These are phyloP conservation scores for Monocercomonoides exilis DNA, from an alignment of 78 protist genomes.

Conservation along the genomic window DNA sequence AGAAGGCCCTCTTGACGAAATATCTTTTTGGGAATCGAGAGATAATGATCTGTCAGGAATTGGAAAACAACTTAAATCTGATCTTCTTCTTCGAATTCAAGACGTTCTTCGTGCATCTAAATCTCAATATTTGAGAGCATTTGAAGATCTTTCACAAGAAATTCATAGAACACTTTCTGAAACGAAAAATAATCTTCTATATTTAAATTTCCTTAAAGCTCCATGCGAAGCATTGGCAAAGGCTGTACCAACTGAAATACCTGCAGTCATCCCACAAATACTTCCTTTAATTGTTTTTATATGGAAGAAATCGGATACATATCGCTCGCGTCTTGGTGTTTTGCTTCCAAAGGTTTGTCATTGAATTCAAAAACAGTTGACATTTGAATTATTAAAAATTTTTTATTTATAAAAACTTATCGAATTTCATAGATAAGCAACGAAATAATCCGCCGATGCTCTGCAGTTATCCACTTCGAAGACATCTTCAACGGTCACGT, in stretches of 20 bases:
- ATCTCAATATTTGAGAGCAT: conserved; percentile 51
- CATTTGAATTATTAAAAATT: background rate
- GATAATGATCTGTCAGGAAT: conserved; percentile 45
- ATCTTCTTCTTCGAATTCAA: conserved; percentile 41
- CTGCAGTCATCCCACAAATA: conserved; percentile 42
- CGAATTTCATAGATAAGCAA: conserved; percentile 12
- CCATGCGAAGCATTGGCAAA: conserved; percentile 49
- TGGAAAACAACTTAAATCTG: conserved; percentile 44
- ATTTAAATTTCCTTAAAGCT: conserved; percentile 39
- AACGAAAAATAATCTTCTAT: conserved; percentile 54
- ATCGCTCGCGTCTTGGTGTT: conserved; percentile 45
- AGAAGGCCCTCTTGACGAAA: conserved; percentile 66
- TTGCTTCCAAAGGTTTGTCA: conserved; percentile 45
- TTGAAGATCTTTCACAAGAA: conserved; percentile 29
- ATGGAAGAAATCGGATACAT: conserved; percentile 34
- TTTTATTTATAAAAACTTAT: background rate
- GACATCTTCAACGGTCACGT: conserved; percentile 60
- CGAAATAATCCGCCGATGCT: conserved; percentile 59
- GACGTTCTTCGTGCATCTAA: conserved; percentile 37
- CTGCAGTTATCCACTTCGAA: conserved; percentile 30
- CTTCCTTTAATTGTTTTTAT: conserved; percentile 48
- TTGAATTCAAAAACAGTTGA: background rate
- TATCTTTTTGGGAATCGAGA: conserved; percentile 56
- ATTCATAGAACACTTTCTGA: conserved; percentile 13
- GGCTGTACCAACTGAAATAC: conserved; percentile 43